These are phyloP conservation scores for Phialocephala sp. DNA, from an alignment of 2,329 filamentous ascomycete genomes.

Conservation along the genomic window DNA sequence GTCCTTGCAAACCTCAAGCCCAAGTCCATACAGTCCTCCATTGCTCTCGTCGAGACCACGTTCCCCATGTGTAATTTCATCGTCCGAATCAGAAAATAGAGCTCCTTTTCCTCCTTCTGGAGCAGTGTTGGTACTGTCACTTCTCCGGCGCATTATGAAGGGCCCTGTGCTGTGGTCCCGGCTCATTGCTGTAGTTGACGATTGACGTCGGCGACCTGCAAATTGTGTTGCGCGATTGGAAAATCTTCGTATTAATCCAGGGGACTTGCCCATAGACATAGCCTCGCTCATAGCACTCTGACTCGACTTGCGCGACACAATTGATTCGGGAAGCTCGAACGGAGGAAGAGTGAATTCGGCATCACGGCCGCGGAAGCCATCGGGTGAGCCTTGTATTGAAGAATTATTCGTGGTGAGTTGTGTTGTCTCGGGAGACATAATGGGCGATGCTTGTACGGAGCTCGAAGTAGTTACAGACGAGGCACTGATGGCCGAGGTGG, in stretches of 20 bases:
- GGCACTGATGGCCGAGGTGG: slow-evolving; percentile 60
- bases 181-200: slow-evolving; percentile 76
- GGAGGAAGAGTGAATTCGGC: slow-evolving; percentile 58
- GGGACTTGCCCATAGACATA: slow-evolving; percentile 60
- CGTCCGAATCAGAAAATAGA: slow-evolving; percentile 60
- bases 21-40: slow-evolving; percentile 4
- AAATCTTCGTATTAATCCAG: slow-evolving; percentile 79
- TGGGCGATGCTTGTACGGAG: slow-evolving; percentile 61
- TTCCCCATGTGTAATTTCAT: slow-evolving; percentile 57
- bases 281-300: slow-evolving; percentile 68
- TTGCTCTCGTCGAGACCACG: slow-evolving; percentile 46
- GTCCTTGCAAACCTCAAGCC: slow-evolving; percentile 42
- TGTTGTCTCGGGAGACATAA: slow-evolving; percentile 59
- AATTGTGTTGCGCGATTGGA: slow-evolving; percentile 80
- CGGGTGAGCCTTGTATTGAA: slow-evolving; percentile 71
- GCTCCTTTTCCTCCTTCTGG: slow-evolving; percentile 54
- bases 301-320: slow-evolving; percentile 64
- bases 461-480: slow-evolving; percentile 60
- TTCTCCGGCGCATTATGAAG: slow-evolving; percentile 83
- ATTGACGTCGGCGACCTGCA: slow-evolving; percentile 72
- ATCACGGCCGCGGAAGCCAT: slow-evolving; percentile 61
- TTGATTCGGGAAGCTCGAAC: slow-evolving; percentile 76
- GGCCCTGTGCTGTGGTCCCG: slow-evolving; percentile 90
- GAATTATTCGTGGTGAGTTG: slow-evolving; percentile 60
- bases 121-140: slow-evolving; percentile 82